Evolutionary conservation across 805 yeast species (phyloP).

Genomic region (Starmera pachycereana): DNA sequence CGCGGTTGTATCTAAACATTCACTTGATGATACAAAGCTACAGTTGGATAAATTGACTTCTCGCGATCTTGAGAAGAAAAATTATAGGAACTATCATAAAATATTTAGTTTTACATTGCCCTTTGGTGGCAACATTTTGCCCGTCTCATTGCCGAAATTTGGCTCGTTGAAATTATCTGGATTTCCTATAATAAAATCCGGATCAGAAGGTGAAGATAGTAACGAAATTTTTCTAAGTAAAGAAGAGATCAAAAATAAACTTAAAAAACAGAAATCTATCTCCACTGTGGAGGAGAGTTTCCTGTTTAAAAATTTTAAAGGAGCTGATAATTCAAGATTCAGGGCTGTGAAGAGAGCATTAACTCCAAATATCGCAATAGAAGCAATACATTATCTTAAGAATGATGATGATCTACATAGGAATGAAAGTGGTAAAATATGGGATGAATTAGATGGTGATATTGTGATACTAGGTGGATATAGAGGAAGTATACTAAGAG

Average conservation of each 20-base stretch:
- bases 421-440: slow-evolving; percentile 32
- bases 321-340: slow-evolving; percentile 55
- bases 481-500: slow-evolving; percentile 72
- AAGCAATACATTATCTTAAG: slow-evolving; percentile 1
- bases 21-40: slow-evolving; percentile 4
- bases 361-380: slow-evolving; percentile 33
- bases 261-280: slow-evolving; percentile 44
- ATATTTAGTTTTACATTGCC: slow-evolving; percentile 29
- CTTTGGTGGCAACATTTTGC: slow-evolving; percentile 23
- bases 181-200: slow-evolving; percentile 12
- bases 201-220: slow-evolving; percentile 7
- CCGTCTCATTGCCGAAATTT: slow-evolving; percentile 14
- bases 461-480: slow-evolving; percentile 80
- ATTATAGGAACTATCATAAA: slow-evolving; percentile 18
- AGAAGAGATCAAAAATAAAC: slow-evolving; percentile 20
- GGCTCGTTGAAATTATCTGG: slow-evolving; percentile 6
- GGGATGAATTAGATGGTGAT: slow-evolving; percentile 62
- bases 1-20: slow-evolving; percentile 12
- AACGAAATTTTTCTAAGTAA: slow-evolving; percentile 4
- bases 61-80: slow-evolving; percentile 8
- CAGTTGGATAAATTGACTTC: slow-evolving; percentile 10
- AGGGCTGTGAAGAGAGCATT: slow-evolving; percentile 62
- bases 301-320: slow-evolving; percentile 39
- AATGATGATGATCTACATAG: slow-evolving; percentile 11
- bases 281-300: slow-evolving; percentile 55